Evolutionary conservation across 441 rosid genomes (phyloP).

Genomic region (Raphanus hybrid): DNA sequence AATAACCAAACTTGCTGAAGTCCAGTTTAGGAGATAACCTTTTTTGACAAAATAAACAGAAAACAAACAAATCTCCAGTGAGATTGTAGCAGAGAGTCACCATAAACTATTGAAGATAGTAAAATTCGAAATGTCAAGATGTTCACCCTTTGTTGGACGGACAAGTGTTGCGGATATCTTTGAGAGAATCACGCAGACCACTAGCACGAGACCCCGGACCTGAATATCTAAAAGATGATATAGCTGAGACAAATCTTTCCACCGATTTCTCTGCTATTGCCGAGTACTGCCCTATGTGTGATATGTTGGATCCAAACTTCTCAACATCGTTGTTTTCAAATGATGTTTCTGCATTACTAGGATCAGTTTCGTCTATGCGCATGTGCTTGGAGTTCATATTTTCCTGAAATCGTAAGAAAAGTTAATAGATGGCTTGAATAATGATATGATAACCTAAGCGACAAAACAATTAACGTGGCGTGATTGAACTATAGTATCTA

Average conservation of each 20-base stretch:
- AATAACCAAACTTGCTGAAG: slow-evolving; percentile 69
- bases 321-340: slow-evolving; percentile 40
- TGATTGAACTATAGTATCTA: slow-evolving; percentile 28
- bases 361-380: slow-evolving; percentile 44
- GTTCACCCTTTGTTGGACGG: slow-evolving; percentile 55
- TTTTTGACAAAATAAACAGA: slow-evolving; percentile 14
- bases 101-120: slow-evolving; percentile 13
- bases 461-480: slow-evolving; percentile 4
- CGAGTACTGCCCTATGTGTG: slow-evolving; percentile 68
- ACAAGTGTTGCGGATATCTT: slow-evolving; percentile 52
- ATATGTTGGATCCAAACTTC: slow-evolving; percentile 82
- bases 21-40: slow-evolving; percentile 57
- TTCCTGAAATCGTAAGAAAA: slow-evolving; percentile 54
- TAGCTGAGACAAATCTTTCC: slow-evolving; percentile 69
- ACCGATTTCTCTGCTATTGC: slow-evolving; percentile 86
- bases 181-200: slow-evolving; percentile 78
- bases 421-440: slow-evolving; percentile 20
- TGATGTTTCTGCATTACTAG: slow-evolving; percentile 43
- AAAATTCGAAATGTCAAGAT: neutral
- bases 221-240: slow-evolving; percentile 62
- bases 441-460: neutral
- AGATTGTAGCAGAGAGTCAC: slow-evolving; percentile 21
- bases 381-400: slow-evolving; percentile 52
- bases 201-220: slow-evolving; percentile 86
- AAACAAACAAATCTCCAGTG: slow-evolving; percentile 21